These are phyloP conservation scores for Chaetomium globosum DNA, from an alignment of 2,329 filamentous ascomycete species.

Conservation along the genomic window DNA sequence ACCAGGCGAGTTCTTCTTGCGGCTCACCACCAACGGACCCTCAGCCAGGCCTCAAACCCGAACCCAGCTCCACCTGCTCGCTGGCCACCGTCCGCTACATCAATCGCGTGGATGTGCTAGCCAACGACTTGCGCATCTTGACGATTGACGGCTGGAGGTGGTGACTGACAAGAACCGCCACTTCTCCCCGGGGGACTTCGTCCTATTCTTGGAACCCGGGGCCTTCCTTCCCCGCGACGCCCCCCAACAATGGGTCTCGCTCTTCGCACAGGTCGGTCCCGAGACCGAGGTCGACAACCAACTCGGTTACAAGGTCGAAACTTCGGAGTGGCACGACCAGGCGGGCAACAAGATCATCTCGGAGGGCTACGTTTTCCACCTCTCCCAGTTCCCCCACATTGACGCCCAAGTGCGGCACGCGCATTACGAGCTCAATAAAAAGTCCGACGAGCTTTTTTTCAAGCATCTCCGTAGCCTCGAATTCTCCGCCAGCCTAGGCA, in stretches of 20 bases:
- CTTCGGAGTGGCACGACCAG: not conserved
- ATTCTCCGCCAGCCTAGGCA: constrained; percentile 33
- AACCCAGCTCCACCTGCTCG: constrained; percentile 16
- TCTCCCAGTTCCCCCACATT: constrained; percentile 19
- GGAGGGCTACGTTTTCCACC: constrained; percentile 31
- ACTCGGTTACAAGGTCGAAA: constrained; percentile 33
- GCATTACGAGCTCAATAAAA: not conserved
- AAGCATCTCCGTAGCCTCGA: constrained; percentile 24
- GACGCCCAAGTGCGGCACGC: constrained; percentile 11
- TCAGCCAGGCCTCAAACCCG: too few species aligned
- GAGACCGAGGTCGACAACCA: constrained; percentile 26
- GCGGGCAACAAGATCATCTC: constrained; percentile 29
- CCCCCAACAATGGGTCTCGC: not conserved
- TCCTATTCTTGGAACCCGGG: constrained; percentile 39
- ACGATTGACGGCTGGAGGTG: constrained; percentile 40
- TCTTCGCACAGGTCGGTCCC: constrained; percentile 19
- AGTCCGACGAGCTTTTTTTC: constrained; percentile 6
- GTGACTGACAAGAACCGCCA: constrained; percentile 24
- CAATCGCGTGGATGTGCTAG: constrained; percentile 11
- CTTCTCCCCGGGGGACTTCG: constrained; percentile 32
- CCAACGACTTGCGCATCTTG: constrained; percentile 15
- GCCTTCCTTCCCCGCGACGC: constrained; percentile 36
- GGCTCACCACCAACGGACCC: too few species aligned
- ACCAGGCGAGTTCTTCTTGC: too few species aligned
- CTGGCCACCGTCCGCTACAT: constrained; percentile 36